Conservation (phyloP, 2,329 filamentous ascomycete species). For the Fusarium vanettenii region DNA sequence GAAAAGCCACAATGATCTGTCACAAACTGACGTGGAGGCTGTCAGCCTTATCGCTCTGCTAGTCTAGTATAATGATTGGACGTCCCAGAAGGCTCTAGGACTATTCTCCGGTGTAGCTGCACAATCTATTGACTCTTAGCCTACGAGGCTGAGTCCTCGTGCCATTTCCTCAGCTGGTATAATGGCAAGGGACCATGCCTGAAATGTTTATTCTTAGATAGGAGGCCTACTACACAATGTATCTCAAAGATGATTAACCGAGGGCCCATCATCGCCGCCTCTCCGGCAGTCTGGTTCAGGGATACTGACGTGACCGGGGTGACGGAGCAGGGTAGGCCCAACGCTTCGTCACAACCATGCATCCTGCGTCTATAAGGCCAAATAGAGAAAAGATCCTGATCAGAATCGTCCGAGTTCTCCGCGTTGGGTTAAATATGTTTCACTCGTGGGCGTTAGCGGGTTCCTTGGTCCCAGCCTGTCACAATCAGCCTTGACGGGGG, state of each 20-base stretch:
- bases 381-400: neutral
- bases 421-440: neutral
- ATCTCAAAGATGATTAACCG: neutral
- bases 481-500: neutral
- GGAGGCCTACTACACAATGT: neutral
- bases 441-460: neutral
- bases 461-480: neutral
- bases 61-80: neutral
- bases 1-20: constrained; percentile 21
- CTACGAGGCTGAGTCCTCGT: neutral
- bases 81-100: constrained; percentile 14
- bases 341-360: neutral
- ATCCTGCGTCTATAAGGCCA: neutral
- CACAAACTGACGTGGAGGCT: constrained; percentile 28
- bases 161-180: neutral
- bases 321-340: neutral
- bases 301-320: neutral
- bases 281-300: neutral
- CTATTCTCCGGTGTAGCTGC: neutral
- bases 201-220: neutral
- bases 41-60: constrained; percentile 27
- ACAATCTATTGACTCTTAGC: neutral
- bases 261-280: neutral
- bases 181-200: neutral
- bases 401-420: neutral